Base-by-base conservation (phyloP, 345 rosid genomes). In the Kernera saxatilis region DNA sequence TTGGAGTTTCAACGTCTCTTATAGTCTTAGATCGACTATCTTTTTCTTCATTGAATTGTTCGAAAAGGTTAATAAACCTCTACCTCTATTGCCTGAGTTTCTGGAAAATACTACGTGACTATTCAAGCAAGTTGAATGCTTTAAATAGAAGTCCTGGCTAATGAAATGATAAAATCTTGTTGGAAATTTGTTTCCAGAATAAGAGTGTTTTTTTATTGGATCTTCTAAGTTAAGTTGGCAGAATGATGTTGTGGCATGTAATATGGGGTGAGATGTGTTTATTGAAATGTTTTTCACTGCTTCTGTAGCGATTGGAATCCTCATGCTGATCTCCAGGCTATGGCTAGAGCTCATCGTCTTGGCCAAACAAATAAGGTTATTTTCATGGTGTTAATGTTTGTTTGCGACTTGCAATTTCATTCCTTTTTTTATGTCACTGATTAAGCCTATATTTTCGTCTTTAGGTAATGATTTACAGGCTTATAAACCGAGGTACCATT, bases 271-370 rank as follows among this genome's bases (percentile, higher is more conserved):
- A 19, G 23, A 59, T n/a, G 54, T 14, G 3, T 15, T 23, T 36
- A 15, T 32, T 63, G 29, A 48, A 50, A 62, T 72, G 25, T 48
- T 35, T 45, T 27, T 67, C 5, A 48, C 36, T 83, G 52, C 49
- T 59, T 79, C 9, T 69, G 66, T 63, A 93, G 98, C 69, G 98
- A 93, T 67, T 93, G 98, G 98, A 93, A 93, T 82, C 98, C 98
- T 30, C 96, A 93, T 81, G 96, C 90, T 56, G 97, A 93, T 86
- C 87, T 93, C 51, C 98, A 90, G 79, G 97, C 98, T 52, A 93
- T 93, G 96, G 98, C 98, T 69, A 87, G 97, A 76, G 97, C 96
- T 54, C 96, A 93, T 86, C 88, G 98, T 59, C 96, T 90, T 37
- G 97, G 97, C 63, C 96, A 93, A 74, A 87, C 85, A 39, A 86